Evolutionary conservation across 2,329 filamentous ascomycete species (phyloP), one percentile per base, ranked within the genome.

Genomic region (Cryphonectria naterciae): DNA sequence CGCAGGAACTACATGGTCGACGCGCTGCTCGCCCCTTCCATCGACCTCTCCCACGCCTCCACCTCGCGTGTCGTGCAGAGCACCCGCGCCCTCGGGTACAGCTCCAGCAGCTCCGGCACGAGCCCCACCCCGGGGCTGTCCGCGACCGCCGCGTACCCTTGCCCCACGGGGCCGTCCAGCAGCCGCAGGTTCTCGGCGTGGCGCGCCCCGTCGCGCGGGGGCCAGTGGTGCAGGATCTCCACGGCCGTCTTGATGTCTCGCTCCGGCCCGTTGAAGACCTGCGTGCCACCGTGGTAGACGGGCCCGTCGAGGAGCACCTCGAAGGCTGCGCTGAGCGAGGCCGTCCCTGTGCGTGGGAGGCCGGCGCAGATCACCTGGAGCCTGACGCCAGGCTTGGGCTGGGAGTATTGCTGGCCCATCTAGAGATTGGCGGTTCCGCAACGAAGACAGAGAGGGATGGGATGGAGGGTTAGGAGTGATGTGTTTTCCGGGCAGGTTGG

Each of bases 31-130:
- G 79, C 66, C 68, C 77, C 72, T 65, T 73, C 74, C 79, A 80
- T 79, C 71, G 77, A 81, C 72, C 75, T 76, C 79, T 80, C 81
- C 81, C 81, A 83, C 3, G 78, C 78, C 49, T 75, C 75, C 60
- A 79, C 76, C 70, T 81, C 78, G 65, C 82, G 78, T 1, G 80
- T 81, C 19, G 83, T 84, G 72, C 79, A 82, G 68, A 87, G 81
- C 41, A 87, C 84, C 67, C 83, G 80, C 25, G 85, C 85, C 52
- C 86, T 80, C 0, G 85, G 85, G 73, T 85, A 86, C 46, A 86
- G 76, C 52, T 82, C 79, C 75, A 87, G 77, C 68, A 86, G 78
- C 72, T 87, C 84, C 56, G 82, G 81, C 28, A 78, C 81, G 22
- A 86, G 80, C 28, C 81, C 75, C 46, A 74, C 79, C 4, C 80